Conservation (phyloP, 805 yeast genomes). For the Candida namnaoensis region DNA sequence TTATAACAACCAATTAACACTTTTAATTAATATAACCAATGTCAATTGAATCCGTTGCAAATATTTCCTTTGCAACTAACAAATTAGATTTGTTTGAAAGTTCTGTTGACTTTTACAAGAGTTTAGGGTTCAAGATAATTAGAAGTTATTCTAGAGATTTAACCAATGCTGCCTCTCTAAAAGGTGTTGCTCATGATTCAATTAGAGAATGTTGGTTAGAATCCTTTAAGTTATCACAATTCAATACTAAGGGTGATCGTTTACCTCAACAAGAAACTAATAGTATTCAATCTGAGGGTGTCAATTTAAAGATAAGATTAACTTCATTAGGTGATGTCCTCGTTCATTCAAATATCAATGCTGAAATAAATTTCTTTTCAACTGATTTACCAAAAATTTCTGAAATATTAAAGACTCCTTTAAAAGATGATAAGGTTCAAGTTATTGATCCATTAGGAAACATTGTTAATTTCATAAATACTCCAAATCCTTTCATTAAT, state of each 20-base stretch:
- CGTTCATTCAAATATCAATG: constrained; percentile 27
- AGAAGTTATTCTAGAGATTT: constrained; percentile 50
- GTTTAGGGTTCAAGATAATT: constrained; percentile 51
- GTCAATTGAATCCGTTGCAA: constrained; percentile 34
- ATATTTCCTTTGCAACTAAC: constrained; percentile 52
- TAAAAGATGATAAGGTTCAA: constrained; percentile 12
- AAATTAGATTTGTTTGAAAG: constrained; percentile 35
- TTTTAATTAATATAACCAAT: not conserved
- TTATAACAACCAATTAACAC: no score
- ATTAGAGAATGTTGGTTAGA: constrained; percentile 67
- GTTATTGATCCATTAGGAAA: constrained; percentile 62
- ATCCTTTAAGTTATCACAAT: constrained; percentile 53
- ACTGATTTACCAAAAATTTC: constrained; percentile 24
- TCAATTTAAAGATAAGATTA: constrained; percentile 37
- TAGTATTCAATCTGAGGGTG: constrained; percentile 34
- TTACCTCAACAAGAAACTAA: constrained; percentile 37
- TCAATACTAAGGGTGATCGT: constrained; percentile 50
- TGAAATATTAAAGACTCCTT: constrained; percentile 12
- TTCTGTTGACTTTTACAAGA: constrained; percentile 47
- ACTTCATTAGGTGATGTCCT: constrained; percentile 6
- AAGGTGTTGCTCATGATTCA: constrained; percentile 60
- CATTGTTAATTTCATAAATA: constrained; percentile 26
- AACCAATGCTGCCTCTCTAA: constrained; percentile 24
- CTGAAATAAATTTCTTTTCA: constrained; percentile 31
- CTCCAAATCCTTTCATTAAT: constrained; percentile 13